These are phyloP conservation scores for Bombardia bombarda DNA, from an alignment of 495 filamentous ascomycete species.

Conservation along the genomic window DNA sequence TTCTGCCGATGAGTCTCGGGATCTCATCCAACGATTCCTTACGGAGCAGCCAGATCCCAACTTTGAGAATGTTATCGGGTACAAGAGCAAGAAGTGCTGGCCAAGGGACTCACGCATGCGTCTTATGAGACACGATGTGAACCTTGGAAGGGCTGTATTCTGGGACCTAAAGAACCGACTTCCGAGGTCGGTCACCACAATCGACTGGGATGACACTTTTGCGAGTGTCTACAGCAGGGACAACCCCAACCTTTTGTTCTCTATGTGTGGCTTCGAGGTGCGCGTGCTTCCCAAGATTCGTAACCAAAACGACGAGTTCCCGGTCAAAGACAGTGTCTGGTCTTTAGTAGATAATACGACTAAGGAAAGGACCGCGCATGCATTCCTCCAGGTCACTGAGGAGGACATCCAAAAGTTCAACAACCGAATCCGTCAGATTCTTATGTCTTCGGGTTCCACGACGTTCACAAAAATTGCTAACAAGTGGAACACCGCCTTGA, in stretches of 20 bases:
- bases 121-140: constrained; percentile 98
- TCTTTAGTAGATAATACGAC: constrained; percentile 91
- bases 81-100: constrained; percentile 99
- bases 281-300: constrained; percentile 93
- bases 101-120: constrained; percentile 96
- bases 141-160: constrained; percentile 95
- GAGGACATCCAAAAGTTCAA: constrained; percentile 99
- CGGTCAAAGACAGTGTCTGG: constrained; percentile 96
- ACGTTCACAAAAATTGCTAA: constrained; percentile 99
- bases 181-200: constrained; percentile 88
- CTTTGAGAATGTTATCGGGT: constrained; percentile 98
- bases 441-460: constrained; percentile 98
- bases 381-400: constrained; percentile 96
- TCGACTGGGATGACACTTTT: constrained; percentile 99
- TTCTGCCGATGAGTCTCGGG: constrained; percentile 84
- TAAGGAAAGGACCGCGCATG: constrained; percentile 95
- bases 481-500: constrained; percentile 98
- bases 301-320: constrained; percentile 93
- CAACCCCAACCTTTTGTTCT: constrained; percentile 95
- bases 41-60: constrained; percentile 99
- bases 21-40: constrained; percentile 94
- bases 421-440: constrained; percentile 95
- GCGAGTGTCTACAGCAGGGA: constrained; percentile 98
- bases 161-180: constrained; percentile 98
- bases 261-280: constrained; percentile 98